Conservation (phyloP, 768 basidiomycete genomes). For the Coprinopsis marcescibilis region DNA sequence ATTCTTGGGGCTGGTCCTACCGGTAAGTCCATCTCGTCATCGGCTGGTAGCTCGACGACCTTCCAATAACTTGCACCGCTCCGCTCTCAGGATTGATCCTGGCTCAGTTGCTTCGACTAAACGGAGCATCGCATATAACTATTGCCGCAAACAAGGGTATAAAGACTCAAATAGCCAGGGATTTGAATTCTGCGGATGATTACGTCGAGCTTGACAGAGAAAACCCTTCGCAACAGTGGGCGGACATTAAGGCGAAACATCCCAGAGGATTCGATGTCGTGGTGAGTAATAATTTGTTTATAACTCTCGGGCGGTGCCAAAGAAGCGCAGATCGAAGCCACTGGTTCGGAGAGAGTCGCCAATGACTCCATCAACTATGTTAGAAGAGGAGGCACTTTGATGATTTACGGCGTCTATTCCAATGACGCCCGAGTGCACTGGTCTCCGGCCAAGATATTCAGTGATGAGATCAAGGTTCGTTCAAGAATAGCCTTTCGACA, state of each 20-base stretch:
- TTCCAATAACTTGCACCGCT: constrained; percentile 24
- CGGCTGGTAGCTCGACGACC: too few species aligned
- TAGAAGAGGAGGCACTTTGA: constrained; percentile 73
- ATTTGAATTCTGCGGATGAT: constrained; percentile 75
- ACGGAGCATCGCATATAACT: constrained; percentile 75
- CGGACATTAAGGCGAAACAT: constrained; percentile 69
- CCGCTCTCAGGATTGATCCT: constrained; percentile 77
- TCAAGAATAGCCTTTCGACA: neutral
- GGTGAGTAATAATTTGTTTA: constrained; percentile 17
- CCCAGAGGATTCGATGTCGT: constrained; percentile 91
- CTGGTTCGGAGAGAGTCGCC: constrained; percentile 80
- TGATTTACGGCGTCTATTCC: constrained; percentile 90
- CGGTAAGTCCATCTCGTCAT: constrained; percentile 11
- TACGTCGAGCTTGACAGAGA: constrained; percentile 81
- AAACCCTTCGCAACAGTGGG: constrained; percentile 74
- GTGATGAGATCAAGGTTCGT: constrained; percentile 44
- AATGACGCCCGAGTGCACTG: constrained; percentile 81
- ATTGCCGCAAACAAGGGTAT: constrained; percentile 88
- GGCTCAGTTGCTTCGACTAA: constrained; percentile 81
- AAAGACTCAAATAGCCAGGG: constrained; percentile 82
- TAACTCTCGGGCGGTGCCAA: neutral
- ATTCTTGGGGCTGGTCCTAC: constrained; percentile 90
- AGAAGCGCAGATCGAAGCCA: constrained; percentile 29
- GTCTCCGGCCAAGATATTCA: constrained; percentile 85
- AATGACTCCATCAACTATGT: constrained; percentile 89